Evolutionary conservation across 1,139 yeast species (phyloP).

Genomic region (Hanseniaspora uvarum): DNA sequence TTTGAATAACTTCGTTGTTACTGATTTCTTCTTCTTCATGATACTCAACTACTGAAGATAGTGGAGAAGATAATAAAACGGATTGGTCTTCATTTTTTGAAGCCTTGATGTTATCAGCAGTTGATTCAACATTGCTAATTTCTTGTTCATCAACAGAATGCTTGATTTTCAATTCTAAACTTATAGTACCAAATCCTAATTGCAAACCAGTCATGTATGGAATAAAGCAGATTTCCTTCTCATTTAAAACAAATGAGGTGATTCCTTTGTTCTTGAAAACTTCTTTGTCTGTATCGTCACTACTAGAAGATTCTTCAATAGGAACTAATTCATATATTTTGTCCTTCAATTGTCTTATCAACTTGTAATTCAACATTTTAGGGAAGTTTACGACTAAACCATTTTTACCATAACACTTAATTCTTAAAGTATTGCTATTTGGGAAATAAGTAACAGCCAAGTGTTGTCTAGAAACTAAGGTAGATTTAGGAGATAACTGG

Average conservation of each 20-base stretch:
- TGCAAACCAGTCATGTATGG: slow-evolving; percentile 41
- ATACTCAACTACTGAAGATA: slow-evolving; percentile 13
- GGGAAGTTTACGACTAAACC: slow-evolving; percentile 32
- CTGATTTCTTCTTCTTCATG: slow-evolving; percentile 1
- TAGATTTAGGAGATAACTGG: slow-evolving; percentile 26
- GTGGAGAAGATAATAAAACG: slow-evolving; percentile 8
- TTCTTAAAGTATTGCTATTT: slow-evolving; percentile 26
- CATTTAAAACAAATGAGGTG: slow-evolving; percentile 49
- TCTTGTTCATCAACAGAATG: slow-evolving; percentile 24
- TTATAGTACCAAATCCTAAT: slow-evolving; percentile 10
- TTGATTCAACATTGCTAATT: slow-evolving; percentile 27
- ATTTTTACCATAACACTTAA: slow-evolving; percentile 34
- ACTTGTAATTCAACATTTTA: slow-evolving; percentile 24
- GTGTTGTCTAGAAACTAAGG: slow-evolving; percentile 30
- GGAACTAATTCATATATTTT: slow-evolving; percentile 21
- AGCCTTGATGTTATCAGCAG: slow-evolving; percentile 32
- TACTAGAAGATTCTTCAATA: background rate
- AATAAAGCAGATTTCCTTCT: slow-evolving; percentile 46
- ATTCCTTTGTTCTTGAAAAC: slow-evolving; percentile 21
- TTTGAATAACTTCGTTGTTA: background rate
- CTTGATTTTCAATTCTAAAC: slow-evolving; percentile 19
- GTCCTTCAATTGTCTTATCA: slow-evolving; percentile 19
- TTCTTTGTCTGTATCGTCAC: slow-evolving; percentile 20
- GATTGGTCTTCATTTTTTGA: slow-evolving; percentile 21
- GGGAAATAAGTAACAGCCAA: slow-evolving; percentile 28